phyloP scores from a whole-genome alignment of 495 filamentous ascomycete genomes.

The Neurospora sp. region DNA sequence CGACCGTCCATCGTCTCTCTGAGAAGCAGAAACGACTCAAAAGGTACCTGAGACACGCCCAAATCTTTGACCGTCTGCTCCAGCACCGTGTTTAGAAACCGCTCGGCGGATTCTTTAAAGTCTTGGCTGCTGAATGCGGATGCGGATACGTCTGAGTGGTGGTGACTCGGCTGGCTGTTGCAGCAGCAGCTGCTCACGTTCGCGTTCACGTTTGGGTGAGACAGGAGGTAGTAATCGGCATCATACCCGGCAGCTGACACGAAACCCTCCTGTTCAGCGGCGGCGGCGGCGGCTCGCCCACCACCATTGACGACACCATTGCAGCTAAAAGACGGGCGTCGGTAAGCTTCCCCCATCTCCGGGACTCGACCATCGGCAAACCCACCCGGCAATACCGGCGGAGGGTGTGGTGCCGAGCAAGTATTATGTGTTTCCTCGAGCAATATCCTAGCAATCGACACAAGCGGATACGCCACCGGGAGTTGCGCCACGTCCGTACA shows the following conservation, averaged over 20 bases:
- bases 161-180: background rate
- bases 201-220: background rate
- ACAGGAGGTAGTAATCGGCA: background rate
- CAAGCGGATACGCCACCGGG: conserved; percentile 1
- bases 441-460: conserved; percentile 2
- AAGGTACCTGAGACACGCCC: background rate
- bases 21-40: background rate
- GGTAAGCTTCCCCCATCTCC: background rate
- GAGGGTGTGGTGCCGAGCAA: background rate
- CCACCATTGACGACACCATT: background rate
- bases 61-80: conserved; percentile 2
- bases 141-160: background rate
- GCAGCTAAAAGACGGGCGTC: background rate
- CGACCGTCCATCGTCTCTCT: background rate
- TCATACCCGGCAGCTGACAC: background rate
- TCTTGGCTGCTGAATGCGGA: background rate
- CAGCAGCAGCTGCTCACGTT: background rate
- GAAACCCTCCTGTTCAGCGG: background rate
- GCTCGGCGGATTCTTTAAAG: conserved; percentile 4
- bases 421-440: background rate
- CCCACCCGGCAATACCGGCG: background rate
- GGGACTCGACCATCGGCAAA: background rate
- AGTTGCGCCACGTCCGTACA: background rate
- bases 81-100: conserved; percentile 7
- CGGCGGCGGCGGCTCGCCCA: background rate